Evolutionary conservation across 176 grass and related monocot genomes (phyloP).

Genomic region (Pontederia paniculata): DNA sequence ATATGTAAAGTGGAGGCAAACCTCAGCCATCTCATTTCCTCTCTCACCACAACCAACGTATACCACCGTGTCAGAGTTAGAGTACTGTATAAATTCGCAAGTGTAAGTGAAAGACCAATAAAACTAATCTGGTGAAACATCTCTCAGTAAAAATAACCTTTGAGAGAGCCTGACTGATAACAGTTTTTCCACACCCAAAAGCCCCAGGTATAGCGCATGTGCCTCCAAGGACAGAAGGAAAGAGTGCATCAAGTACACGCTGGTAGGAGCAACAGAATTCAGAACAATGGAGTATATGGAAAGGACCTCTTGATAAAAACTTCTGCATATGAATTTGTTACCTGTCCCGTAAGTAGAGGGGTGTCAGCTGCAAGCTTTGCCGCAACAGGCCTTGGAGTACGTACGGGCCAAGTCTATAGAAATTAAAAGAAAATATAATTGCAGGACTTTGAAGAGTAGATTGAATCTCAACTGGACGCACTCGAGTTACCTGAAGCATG

Average conservation of each 20-base stretch:
- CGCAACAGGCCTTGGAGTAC: conserved; percentile 70
- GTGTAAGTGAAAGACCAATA: conserved; percentile 15
- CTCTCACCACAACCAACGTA: conserved; percentile 89
- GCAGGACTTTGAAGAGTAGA: conserved; percentile 2
- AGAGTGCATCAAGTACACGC: conserved; percentile 88
- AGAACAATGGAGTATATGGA: conserved; percentile 10
- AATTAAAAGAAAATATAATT: conserved; percentile 14
- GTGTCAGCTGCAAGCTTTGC: conserved; percentile 80
- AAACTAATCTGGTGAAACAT: background rate
- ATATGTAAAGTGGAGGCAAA: background rate
- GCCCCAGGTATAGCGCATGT: conserved; percentile 90
- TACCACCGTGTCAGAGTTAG: conserved; percentile 77
- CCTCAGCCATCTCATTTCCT: conserved; percentile 95
- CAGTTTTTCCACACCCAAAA: conserved; percentile 95
- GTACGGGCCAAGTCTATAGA: conserved; percentile 68
- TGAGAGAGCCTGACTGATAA: conserved; percentile 94
- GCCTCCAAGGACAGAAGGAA: conserved; percentile 82
- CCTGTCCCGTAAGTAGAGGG: conserved; percentile 77
- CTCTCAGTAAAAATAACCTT: conserved; percentile 39
- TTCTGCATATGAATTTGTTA: no score
- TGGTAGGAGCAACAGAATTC: conserved; percentile 24
- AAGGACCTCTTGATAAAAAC: background rate
- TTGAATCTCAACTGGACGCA: no score
- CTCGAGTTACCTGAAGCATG: conserved; percentile 61
- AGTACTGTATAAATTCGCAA: conserved; percentile 46